Conservation (phyloP, 345 rosid genomes). For the Mercurialis annua region DNA sequence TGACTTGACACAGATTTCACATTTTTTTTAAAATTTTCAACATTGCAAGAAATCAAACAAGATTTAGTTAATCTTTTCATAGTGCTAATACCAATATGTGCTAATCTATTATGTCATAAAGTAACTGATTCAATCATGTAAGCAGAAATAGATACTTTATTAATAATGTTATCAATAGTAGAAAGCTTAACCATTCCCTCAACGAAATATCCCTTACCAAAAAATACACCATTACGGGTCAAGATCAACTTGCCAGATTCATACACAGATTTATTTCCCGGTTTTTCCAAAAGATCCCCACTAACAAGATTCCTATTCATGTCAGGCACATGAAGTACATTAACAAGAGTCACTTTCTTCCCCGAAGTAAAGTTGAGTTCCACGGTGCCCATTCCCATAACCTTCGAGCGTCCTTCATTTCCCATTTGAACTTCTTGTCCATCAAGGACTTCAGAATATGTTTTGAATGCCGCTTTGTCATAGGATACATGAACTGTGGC, state of each 20-base stretch:
- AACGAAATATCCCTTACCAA: not conserved
- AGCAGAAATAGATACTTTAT: no score
- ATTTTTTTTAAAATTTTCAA: no score
- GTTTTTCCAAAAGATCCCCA: not conserved
- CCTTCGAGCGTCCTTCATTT: not conserved
- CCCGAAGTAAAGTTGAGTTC: constrained; percentile 1
- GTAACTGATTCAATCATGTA: no score
- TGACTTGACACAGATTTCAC: not conserved
- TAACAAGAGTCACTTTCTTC: not conserved
- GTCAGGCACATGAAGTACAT: not conserved
- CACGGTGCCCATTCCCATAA: not conserved
- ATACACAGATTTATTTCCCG: not conserved
- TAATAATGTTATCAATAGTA: no score
- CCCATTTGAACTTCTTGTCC: not conserved
- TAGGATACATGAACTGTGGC: not conserved
- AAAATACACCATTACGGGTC: not conserved
- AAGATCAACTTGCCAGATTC: not conserved
- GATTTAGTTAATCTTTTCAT: no score
- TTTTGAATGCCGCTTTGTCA: not conserved
- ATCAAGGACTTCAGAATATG: not conserved
- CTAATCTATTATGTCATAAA: no score
- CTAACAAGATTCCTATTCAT: not conserved
- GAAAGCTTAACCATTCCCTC: no score
- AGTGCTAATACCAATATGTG: no score
- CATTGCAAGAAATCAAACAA: no score